A percentile compares a stretch with the other conserved stretches of the same genome.
These are phyloP conservation scores for Lagerstroemia speciosa DNA, from an alignment of 345 rosid genomes.

Conservation along the genomic window DNA sequence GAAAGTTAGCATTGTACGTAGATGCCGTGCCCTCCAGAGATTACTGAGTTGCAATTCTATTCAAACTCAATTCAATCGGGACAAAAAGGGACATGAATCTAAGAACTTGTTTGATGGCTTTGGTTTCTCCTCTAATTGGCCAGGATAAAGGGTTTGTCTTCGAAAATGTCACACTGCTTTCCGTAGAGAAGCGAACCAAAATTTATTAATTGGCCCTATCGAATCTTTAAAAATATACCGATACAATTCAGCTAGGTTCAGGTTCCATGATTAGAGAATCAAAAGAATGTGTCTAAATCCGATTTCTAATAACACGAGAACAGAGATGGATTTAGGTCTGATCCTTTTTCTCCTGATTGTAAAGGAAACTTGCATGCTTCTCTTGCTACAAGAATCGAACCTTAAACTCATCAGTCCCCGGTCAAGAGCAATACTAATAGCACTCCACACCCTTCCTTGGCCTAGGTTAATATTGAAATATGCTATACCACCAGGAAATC, in stretches of 20 bases:
- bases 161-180: neutral
- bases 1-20: neutral
- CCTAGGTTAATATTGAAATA: too few relatives aligned
- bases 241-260: neutral
- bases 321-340: too few relatives aligned
- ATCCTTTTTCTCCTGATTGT: too few relatives aligned
- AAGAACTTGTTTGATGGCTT: neutral
- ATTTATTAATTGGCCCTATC: neutral
- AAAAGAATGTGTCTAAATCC: neutral
- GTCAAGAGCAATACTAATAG: too few relatives aligned
- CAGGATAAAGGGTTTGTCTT: neutral
- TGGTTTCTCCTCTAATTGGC: neutral
- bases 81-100: neutral
- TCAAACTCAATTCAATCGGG: neutral
- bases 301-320: too few relatives aligned
- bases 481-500: too few relatives aligned
- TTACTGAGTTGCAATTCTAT: neutral
- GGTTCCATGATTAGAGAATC: neutral
- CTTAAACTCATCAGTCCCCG: too few relatives aligned
- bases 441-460: too few relatives aligned
- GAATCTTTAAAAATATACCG: too few relatives aligned
- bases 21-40: neutral
- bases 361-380: too few relatives aligned
- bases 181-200: neutral
- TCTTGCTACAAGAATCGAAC: too few relatives aligned